Evolutionary conservation across 176 grass and related monocot genomes (phyloP), one percentile per base, ranked within the genome.

Genomic region (Eragrostis curvula): DNA sequence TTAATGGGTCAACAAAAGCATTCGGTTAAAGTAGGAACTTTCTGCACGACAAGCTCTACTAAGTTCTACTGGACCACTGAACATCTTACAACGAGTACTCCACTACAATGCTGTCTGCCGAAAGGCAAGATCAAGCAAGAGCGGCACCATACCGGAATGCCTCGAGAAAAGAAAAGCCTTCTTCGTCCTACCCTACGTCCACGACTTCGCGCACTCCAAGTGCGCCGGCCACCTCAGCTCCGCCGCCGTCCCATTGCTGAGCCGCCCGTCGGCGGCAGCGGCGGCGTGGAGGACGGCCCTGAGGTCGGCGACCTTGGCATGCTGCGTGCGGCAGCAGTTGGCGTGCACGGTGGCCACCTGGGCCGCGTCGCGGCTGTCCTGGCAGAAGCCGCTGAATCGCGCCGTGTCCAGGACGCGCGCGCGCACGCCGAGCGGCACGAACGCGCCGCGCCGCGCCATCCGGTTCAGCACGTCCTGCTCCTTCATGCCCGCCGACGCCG

Each of bases 381-480:
- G 84, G 62, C 91, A 97, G 84, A 97, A 89, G 1, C 94, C 91
- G 72, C 91, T 85, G 86, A 97, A 93, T 77, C 83, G 88, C 48
- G 71, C 78, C 74, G 89, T 89, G 86, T 97, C 91, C 18, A 93
- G 85, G 73, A 89, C 87, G 58, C 88, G 87, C 45, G 84, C 88
- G 62, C 56, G 64, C 71, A 97, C 61, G 66, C 84, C 88, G 50
- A 91, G 79, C 71, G 61, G 78, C 2, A 24, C 46, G 76, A 93
- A 83, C 79, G 63, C 84, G 49, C 81, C 84, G 48, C 40, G 83
- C 16, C 83, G 90, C 87, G 77, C 78, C 77, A 97, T 87, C 68
- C 2, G 39, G 82, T 84, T 89, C 21, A 97, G 84, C 81, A 91
- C 89, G 80, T 97, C 94, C 83, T 97, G 88, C 82, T 93, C 94